Evolutionary conservation across 208 protist genomes (phyloP).

Genomic region (Tritrichomonas musculus): DNA sequence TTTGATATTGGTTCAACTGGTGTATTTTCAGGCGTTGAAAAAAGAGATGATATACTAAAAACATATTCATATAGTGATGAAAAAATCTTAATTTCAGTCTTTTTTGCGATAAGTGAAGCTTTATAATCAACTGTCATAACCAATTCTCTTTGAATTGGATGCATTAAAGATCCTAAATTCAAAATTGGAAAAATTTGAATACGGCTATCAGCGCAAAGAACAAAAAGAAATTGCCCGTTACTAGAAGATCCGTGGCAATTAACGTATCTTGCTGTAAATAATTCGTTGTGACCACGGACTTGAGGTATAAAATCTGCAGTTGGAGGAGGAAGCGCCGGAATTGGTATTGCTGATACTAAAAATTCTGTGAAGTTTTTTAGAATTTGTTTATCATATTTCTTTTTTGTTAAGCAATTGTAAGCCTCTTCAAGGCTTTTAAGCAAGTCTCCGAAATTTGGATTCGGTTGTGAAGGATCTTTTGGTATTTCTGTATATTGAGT

Average conservation of each 20-base stretch:
- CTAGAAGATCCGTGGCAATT: background rate
- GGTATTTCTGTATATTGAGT: background rate
- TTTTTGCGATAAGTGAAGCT: background rate
- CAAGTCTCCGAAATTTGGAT: background rate
- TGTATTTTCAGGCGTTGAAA: background rate
- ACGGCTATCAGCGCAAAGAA: background rate
- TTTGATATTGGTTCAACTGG: background rate
- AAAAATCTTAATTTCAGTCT: background rate
- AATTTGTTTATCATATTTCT: background rate
- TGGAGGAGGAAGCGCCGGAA: background rate
- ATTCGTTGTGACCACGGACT: background rate
- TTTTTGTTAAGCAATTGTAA: background rate
- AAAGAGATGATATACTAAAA: background rate
- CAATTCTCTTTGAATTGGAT: background rate
- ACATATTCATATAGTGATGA: background rate
- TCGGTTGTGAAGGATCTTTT: background rate
- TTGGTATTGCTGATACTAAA: background rate
- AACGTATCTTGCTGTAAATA: background rate
- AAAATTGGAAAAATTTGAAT: slow-evolving; percentile 1
- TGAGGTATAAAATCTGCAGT: background rate
- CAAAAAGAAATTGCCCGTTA: background rate
- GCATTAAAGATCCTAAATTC: background rate
- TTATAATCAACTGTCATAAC: background rate
- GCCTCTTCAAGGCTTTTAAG: background rate
- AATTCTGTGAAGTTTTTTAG: background rate